Percentiles rank a stretch among this genome's conserved stretches.
These are phyloP conservation scores for Trichaptum fuscoviolaceum DNA, from an alignment of 768 basidiomycete species.

Conservation along the genomic window DNA sequence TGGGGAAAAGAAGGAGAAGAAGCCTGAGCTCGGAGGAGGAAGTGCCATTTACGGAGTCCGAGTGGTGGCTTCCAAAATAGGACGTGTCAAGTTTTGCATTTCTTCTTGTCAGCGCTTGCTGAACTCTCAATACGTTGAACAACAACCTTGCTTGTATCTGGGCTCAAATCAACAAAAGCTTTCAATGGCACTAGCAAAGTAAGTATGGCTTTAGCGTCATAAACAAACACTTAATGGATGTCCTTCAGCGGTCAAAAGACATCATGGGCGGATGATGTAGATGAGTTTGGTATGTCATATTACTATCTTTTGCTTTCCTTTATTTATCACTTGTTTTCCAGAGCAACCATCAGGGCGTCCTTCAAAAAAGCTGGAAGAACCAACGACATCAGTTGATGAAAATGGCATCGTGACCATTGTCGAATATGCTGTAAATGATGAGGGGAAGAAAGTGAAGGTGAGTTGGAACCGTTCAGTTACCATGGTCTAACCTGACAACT, in stretches of 20 bases:
- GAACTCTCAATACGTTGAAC: too few species aligned
- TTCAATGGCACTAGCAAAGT: background rate
- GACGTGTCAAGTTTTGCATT: too few species aligned
- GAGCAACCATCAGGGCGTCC: constrained; percentile 33
- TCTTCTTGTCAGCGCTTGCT: too few species aligned
- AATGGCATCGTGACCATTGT: constrained; percentile 84
- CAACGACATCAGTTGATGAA: constrained; percentile 53
- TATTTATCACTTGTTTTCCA: background rate
- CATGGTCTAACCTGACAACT: constrained; percentile 7
- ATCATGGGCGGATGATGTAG: constrained; percentile 87
- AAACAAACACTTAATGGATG: background rate
- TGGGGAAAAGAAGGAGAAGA: too few species aligned
- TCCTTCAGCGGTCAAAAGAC: constrained; percentile 38
- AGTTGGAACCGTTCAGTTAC: constrained; percentile 14
- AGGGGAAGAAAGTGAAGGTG: constrained; percentile 94
- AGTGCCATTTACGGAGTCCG: too few species aligned
- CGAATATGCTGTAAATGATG: constrained; percentile 82
- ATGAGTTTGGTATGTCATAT: constrained; percentile 51
- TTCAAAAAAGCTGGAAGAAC: constrained; percentile 49
- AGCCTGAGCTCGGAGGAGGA: too few species aligned
- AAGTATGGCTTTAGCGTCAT: background rate
- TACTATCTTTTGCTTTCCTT: background rate
- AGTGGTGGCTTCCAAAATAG: too few species aligned
- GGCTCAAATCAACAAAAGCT: background rate
- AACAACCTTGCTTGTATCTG: too few species aligned